Conservation (phyloP, 1,284 basidiomycete species). For the Wolfiporia cocos region DNA sequence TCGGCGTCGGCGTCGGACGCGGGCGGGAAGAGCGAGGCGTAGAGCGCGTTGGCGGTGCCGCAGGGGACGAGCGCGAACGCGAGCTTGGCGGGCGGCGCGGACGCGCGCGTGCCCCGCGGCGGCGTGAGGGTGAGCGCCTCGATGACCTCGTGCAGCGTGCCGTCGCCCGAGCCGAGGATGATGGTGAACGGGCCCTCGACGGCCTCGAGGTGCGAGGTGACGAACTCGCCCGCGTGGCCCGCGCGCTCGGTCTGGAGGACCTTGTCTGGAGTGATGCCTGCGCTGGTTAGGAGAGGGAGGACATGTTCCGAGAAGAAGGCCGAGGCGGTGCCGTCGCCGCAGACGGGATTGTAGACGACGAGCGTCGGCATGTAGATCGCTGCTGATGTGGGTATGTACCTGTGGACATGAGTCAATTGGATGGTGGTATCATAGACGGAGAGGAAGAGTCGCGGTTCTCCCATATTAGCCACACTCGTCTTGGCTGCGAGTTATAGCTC, state of each 20-base stretch:
- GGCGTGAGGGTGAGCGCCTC: constrained; percentile 42
- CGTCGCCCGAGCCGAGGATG: constrained; percentile 80
- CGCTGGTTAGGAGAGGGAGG: constrained; percentile 52
- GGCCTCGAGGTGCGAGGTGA: constrained; percentile 35
- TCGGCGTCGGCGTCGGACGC: constrained; percentile 15
- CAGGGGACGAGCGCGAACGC: constrained; percentile 61
- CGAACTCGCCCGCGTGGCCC: constrained; percentile 55
- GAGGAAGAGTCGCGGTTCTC: too few relatives aligned
- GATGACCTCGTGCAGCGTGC: constrained; percentile 85
- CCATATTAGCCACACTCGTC: too few relatives aligned
- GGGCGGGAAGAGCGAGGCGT: constrained; percentile 55
- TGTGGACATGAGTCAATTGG: too few relatives aligned
- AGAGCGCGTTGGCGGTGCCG: constrained; percentile 96
- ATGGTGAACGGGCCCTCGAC: constrained; percentile 32
- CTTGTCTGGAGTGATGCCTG: constrained; percentile 31
- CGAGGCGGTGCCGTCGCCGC: constrained; percentile 35
- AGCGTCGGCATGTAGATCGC: constrained; percentile 25
- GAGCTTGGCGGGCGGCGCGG: constrained; percentile 19
- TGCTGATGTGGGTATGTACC: too few relatives aligned
- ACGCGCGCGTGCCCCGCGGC: constrained; percentile 10
- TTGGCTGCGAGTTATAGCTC: too few relatives aligned
- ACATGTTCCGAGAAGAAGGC: constrained; percentile 54
- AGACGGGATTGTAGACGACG: constrained; percentile 45
- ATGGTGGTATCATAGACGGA: too few relatives aligned
- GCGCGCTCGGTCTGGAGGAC: constrained; percentile 44